These are phyloP conservation scores for Apostasia ramifera DNA, from an alignment of 106 monocot species.

Conservation along the genomic window DNA sequence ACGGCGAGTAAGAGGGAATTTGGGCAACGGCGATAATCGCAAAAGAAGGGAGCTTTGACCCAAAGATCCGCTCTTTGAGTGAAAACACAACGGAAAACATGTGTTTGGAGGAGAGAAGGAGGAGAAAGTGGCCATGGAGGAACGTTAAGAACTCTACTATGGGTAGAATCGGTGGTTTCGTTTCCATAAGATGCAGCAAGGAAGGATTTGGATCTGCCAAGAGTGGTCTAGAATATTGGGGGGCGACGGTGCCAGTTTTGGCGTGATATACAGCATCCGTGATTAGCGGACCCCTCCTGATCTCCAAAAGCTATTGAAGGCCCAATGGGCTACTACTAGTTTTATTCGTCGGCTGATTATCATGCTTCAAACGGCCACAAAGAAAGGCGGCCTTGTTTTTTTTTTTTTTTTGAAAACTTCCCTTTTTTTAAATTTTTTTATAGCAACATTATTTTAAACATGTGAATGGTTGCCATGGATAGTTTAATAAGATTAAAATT, in stretches of 20 bases:
- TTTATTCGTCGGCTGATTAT: no score
- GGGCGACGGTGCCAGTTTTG: neutral
- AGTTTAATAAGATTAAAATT: no score
- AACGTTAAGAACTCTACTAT: neutral
- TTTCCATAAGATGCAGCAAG: neutral
- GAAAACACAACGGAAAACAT: neutral
- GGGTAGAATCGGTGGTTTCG: neutral
- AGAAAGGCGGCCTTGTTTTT: no score
- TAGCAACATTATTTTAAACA: no score
- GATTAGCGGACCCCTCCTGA: no score
- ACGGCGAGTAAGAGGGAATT: neutral
- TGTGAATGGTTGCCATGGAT: no score
- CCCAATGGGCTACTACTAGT: no score
- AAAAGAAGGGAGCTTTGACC: conserved; percentile 1
- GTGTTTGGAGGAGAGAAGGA: neutral
- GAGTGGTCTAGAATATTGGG: conserved; percentile 13
- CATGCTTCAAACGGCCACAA: no score
- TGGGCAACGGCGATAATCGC: neutral
- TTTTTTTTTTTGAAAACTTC: no score
- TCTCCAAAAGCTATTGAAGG: no score
- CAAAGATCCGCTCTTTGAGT: neutral
- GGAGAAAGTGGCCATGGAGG: conserved; percentile 6
- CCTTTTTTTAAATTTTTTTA: no score
- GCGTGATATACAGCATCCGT: neutral
- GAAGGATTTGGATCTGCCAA: neutral